Evolutionary conservation across 331 rosid species (phyloP), one percentile per base, ranked within the genome.

Genomic region (Cydonia oblonga): DNA sequence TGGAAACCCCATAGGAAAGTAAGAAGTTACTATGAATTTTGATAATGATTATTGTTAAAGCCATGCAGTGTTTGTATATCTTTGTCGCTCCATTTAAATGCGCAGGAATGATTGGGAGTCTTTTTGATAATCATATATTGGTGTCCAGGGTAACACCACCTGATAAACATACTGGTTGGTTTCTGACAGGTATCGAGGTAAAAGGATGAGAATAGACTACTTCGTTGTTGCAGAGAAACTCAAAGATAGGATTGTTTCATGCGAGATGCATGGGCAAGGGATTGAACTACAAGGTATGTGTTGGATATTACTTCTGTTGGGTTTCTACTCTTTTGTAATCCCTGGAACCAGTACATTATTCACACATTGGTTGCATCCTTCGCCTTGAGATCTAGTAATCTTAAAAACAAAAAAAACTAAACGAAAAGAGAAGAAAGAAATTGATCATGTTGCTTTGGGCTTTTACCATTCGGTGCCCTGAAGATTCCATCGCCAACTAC

Each of bases 191-290:
- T 91, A 93, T 76, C 92, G 97, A 9, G 98, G 98, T 75, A 93
- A 93, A 83, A 84, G 96, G 80, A 93, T 93, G 98, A 85, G 98
- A 84, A 93, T 91, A 61, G 98, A 93, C 88, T 91, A 91, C 69
- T 91, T 89, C 66, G 8, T 86, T 71, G 90, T 80, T 76, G 85
- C 96, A 54, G 96, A 93, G 81, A 58, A 69, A 70, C 86, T 93
- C 23, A 78, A 80, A 80, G 91, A 86, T 64, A 87, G 80, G 86
- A 89, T 89, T 81, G 77, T 80, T 83, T 84, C 87, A 16, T 91
- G 98, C 74, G 89, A 89, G 79, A 89, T 89, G 87, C 96, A 83
- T 6, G 98, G 98, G 78, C 78, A 81, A 9, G 98, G 98, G 81
- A 86, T 93, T 80, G 98, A 93, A 77, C 79, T 86, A 81, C 35